phyloP scores from a whole-genome alignment of 768 basidiomycete species.

The Boletus rubroflammeus region DNA sequence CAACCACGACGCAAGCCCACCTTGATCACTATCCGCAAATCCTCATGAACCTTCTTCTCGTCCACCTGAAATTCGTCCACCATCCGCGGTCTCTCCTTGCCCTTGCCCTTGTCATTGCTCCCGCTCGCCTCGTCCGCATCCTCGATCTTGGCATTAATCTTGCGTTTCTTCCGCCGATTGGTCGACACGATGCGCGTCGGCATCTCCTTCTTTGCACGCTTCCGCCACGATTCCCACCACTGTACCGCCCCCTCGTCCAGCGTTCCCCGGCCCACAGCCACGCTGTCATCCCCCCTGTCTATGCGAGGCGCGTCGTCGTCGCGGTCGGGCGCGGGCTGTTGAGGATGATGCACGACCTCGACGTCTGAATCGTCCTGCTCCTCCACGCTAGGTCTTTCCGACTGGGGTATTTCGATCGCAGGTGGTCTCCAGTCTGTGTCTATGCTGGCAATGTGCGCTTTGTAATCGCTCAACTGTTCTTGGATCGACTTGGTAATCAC shows the following conservation, averaged over 20 bases:
- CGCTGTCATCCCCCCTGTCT: slow-evolving; percentile 22
- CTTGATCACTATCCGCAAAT: slow-evolving; percentile 90
- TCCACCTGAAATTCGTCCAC: slow-evolving; percentile 65
- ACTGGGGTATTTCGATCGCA: slow-evolving; percentile 19
- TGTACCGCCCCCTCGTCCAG: slow-evolving; percentile 46
- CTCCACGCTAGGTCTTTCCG: slow-evolving; percentile 23
- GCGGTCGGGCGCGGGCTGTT: slow-evolving; percentile 2
- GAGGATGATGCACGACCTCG: slow-evolving; percentile 18
- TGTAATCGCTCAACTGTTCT: slow-evolving; percentile 81
- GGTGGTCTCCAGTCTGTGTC: slow-evolving; percentile 41
- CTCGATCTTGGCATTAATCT: slow-evolving; percentile 32
- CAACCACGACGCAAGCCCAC: slow-evolving; percentile 41
- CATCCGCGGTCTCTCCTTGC: slow-evolving; percentile 46
- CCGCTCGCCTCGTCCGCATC: slow-evolving; percentile 22
- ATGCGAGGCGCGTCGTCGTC: slow-evolving; percentile 26
- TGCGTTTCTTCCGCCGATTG: slow-evolving; percentile 42
- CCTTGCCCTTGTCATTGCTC: slow-evolving; percentile 30
- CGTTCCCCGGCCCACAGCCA: slow-evolving; percentile 34
- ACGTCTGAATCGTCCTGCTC: slow-evolving; percentile 31
- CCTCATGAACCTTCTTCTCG: slow-evolving; percentile 67
- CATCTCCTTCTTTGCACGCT: slow-evolving; percentile 37
- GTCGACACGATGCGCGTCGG: slow-evolving; percentile 25
- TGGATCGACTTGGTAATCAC: slow-evolving; percentile 80
- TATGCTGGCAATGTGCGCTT: slow-evolving; percentile 57
- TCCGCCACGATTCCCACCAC: slow-evolving; percentile 78